phyloP scores from a whole-genome alignment of 306 rosid genomes.

The Vachellia pachyceras region DNA sequence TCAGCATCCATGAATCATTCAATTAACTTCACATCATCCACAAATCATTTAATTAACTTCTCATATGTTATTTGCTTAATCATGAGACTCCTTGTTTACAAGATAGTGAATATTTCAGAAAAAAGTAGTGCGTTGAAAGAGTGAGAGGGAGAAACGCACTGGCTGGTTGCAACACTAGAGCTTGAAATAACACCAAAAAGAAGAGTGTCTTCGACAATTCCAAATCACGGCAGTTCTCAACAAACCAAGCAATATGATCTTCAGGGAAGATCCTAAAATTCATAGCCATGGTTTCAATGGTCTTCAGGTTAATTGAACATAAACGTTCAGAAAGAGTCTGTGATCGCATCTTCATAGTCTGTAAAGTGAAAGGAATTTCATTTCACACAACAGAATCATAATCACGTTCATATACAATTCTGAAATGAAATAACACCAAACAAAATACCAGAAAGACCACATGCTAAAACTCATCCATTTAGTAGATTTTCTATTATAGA shows the following conservation, averaged over 20 bases:
- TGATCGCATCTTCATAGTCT: conserved; percentile 35
- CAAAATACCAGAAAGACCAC: conserved; percentile 17
- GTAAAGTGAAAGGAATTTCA: conserved; percentile 20
- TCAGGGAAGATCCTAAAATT: conserved; percentile 58
- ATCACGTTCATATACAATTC: conserved; percentile 3
- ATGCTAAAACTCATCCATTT: background rate
- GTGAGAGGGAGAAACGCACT: conserved; percentile 47
- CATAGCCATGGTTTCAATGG: conserved; percentile 65
- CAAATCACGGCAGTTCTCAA: conserved; percentile 53
- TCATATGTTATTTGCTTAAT: background rate
- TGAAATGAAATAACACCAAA: conserved; percentile 10
- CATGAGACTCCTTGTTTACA: background rate
- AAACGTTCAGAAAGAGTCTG: conserved; percentile 59
- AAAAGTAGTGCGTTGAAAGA: conserved; percentile 19
- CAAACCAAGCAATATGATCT: conserved; percentile 64
- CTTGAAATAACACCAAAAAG: conserved; percentile 68
- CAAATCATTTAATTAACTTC: conserved; percentile 8
- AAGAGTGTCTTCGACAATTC: conserved; percentile 71
- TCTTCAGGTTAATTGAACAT: conserved; percentile 66
- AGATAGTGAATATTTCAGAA: conserved; percentile 8
- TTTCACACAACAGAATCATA: conserved; percentile 22
- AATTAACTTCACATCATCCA: conserved; percentile 18
- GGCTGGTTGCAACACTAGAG: conserved; percentile 47
- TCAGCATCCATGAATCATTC: conserved; percentile 27
- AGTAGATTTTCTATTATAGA: background rate